Conservation (phyloP, 805 yeast genomes). For the Wickerhamomyces mucosus region DNA sequence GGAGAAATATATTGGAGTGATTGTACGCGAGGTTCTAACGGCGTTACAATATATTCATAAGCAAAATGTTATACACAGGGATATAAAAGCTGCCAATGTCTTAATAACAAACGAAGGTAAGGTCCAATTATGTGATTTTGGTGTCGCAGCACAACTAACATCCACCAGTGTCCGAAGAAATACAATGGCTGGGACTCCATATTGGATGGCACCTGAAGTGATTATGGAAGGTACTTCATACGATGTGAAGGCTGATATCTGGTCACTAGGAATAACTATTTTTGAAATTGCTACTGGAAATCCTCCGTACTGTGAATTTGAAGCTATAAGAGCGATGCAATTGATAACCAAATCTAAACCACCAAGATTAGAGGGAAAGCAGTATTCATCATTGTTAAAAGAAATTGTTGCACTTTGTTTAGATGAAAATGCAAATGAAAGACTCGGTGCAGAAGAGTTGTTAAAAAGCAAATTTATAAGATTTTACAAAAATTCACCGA, state of each 20-base stretch:
- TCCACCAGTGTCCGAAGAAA: constrained; percentile 69
- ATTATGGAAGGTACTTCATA: constrained; percentile 84
- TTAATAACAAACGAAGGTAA: constrained; percentile 81
- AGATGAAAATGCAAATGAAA: constrained; percentile 86
- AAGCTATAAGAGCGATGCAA: constrained; percentile 91
- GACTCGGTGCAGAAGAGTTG: constrained; percentile 82
- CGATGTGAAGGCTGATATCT: constrained; percentile 88
- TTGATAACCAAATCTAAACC: constrained; percentile 89
- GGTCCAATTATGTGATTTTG: constrained; percentile 92
- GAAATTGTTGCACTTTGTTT: constrained; percentile 87
- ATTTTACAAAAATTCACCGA: constrained; percentile 49
- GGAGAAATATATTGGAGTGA: constrained; percentile 75
- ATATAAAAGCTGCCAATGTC: constrained; percentile 93
- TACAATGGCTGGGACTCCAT: constrained; percentile 93
- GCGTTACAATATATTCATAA: constrained; percentile 79
- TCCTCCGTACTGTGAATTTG: constrained; percentile 95
- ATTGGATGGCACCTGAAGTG: constrained; percentile 99
- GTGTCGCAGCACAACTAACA: constrained; percentile 92
- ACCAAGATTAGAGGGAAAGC: constrained; percentile 87
- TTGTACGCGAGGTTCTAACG: constrained; percentile 68
- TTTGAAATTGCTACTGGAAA: constrained; percentile 95
- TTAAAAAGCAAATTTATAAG: constrained; percentile 65
- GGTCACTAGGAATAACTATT: constrained; percentile 94
- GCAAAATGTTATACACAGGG: constrained; percentile 91
- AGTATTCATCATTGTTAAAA: constrained; percentile 64